phyloP scores from a whole-genome alignment of 1,284 basidiomycete genomes.

The Ustilago sp. region DNA sequence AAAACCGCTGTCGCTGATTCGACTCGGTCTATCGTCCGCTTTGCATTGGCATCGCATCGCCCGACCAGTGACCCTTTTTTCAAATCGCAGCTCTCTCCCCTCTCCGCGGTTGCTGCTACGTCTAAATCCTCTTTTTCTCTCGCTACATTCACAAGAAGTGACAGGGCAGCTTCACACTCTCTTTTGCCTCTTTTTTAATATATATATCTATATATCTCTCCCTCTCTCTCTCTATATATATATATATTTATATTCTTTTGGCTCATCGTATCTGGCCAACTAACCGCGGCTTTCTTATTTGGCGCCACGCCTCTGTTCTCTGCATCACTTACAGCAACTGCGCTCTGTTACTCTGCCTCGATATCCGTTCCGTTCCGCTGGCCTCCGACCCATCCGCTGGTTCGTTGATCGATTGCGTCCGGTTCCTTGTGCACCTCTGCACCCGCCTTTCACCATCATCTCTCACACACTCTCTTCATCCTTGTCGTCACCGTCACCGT shows the following conservation, averaged over 20 bases:
- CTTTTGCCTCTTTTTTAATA: neutral
- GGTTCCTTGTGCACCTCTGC: constrained; percentile 17
- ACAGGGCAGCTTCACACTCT: neutral
- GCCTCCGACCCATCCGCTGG: neutral
- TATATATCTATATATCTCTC: neutral
- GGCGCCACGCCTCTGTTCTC: neutral
- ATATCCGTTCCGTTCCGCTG: constrained; percentile 15
- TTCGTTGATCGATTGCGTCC: constrained; percentile 11
- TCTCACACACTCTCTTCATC: neutral
- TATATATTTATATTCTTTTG: constrained; percentile 3
- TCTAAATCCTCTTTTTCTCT: constrained; percentile 8
- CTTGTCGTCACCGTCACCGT: neutral
- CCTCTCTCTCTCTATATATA: too few relatives aligned
- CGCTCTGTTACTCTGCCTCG: constrained; percentile 5
- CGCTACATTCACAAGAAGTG: neutral
- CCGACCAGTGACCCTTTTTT: neutral
- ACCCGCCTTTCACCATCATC: constrained; percentile 28
- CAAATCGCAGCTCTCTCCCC: constrained; percentile 1
- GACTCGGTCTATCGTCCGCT: constrained; percentile 15
- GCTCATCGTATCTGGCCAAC: constrained; percentile 8
- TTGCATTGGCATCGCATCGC: neutral
- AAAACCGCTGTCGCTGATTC: constrained; percentile 16
- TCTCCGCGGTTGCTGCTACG: constrained; percentile 16
- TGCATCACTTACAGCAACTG: neutral
- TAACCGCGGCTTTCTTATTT: neutral